These are phyloP conservation scores for Candida labiduridarum DNA, from an alignment of 1,139 yeast genomes.

Conservation along the genomic window DNA sequence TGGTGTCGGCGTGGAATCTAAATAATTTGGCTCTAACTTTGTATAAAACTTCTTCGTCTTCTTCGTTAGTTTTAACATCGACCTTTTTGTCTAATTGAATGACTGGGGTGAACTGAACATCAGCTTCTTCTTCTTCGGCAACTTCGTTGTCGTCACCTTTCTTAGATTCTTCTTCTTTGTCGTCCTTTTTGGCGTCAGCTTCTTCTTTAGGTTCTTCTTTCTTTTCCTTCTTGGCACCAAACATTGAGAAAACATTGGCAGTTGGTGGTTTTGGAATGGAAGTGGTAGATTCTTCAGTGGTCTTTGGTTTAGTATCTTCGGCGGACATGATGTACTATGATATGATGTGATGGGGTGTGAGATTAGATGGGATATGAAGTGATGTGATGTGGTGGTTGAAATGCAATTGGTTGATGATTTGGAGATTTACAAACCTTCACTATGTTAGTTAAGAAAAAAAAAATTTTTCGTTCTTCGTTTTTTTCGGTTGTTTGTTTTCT, in stretches of 20 bases:
- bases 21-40: conserved; percentile 94
- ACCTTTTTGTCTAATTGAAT: conserved; percentile 88
- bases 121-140: conserved; percentile 87
- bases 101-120: conserved; percentile 94
- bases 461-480: background rate
- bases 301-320: conserved; percentile 38
- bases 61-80: conserved; percentile 96
- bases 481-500: background rate
- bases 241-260: conserved; percentile 83
- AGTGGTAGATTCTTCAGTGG: conserved; percentile 21
- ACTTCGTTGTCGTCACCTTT: conserved; percentile 50
- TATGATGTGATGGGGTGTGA: background rate
- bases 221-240: conserved; percentile 79
- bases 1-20: conserved; percentile 77
- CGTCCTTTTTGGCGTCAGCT: conserved; percentile 35
- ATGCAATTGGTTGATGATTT: background rate
- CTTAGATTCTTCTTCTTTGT: conserved; percentile 30
- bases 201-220: conserved; percentile 49
- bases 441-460: background rate
- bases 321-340: conserved; percentile 30
- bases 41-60: conserved; percentile 84
- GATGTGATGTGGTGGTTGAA: background rate
- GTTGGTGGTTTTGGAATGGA: conserved; percentile 58
- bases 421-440: background rate
- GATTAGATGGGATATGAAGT: background rate